Conservation (phyloP, 768 basidiomycete species). For the Holtermannia corniformis region DNA sequence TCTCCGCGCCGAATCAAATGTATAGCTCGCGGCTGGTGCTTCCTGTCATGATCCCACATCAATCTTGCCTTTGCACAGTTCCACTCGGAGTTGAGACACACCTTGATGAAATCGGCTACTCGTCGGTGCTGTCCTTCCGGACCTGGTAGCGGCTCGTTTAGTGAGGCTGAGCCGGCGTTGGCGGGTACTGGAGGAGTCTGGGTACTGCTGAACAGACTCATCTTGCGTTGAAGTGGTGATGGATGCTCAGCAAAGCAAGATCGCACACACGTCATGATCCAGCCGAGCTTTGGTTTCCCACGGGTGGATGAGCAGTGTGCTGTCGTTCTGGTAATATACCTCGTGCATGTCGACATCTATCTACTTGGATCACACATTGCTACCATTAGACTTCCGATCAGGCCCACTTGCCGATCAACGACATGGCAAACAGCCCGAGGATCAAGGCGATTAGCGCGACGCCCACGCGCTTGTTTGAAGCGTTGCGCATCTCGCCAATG, state of each 20-base stretch:
- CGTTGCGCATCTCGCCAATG: conserved; percentile 8
- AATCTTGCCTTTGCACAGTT: background rate
- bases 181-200: background rate
- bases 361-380: background rate
- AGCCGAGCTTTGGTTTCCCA: too few relatives aligned
- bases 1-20: conserved; percentile 26
- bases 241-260: too few relatives aligned
- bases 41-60: conserved; percentile 12
- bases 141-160: background rate
- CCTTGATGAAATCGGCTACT: conserved; percentile 30
- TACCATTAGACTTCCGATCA: too few relatives aligned
- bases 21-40: conserved; percentile 26
- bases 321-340: too few relatives aligned
- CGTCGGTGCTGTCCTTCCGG: conserved; percentile 19
- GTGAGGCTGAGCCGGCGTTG: background rate
- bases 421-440: conserved; percentile 29
- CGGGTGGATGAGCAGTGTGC: too few relatives aligned
- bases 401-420: conserved; percentile 34
- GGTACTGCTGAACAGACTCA: background rate
- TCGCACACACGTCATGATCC: too few relatives aligned
- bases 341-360: background rate
- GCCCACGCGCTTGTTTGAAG: conserved; percentile 10
- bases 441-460: conserved; percentile 21
- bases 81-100: conserved; percentile 10
- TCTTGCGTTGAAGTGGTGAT: too few relatives aligned